phyloP scores from a whole-genome alignment of 148 eudicot species.

The Persicaria maculosa region DNA sequence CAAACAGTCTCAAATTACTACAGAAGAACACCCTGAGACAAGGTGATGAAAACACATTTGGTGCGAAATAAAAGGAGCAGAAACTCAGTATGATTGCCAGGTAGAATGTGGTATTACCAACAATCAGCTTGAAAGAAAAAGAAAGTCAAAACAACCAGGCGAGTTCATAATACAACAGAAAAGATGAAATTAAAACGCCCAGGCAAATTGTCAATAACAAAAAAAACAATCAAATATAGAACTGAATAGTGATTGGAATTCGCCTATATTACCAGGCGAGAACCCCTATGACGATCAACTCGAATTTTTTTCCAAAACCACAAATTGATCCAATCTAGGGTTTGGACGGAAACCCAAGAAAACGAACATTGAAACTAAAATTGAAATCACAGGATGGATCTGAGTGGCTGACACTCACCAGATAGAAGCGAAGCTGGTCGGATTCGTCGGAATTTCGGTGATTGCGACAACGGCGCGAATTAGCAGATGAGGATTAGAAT shows the following conservation, averaged over 20 bases:
- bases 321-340: constrained; percentile 9
- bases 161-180: not conserved
- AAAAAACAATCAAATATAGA: not conserved
- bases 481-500: not conserved
- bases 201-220: not conserved
- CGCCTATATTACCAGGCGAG: not conserved
- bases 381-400: not conserved
- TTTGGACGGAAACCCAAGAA: not conserved
- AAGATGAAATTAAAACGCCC: not conserved
- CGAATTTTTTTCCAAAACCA: not conserved
- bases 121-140: not conserved
- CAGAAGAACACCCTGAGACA: not conserved
- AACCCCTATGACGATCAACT: not conserved
- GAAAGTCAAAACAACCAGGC: not conserved
- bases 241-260: not conserved
- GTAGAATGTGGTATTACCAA: not conserved
- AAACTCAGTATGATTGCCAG: not conserved
- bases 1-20: not conserved
- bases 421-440: not conserved
- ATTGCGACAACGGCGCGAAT: not conserved
- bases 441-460: not conserved
- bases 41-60: not conserved
- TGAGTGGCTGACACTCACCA: not conserved
- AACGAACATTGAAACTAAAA: not conserved
- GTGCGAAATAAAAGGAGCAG: not conserved